phyloP scores from a whole-genome alignment of 225 moss, liverwort and hornwort species.

The Physcomitrium patens region DNA sequence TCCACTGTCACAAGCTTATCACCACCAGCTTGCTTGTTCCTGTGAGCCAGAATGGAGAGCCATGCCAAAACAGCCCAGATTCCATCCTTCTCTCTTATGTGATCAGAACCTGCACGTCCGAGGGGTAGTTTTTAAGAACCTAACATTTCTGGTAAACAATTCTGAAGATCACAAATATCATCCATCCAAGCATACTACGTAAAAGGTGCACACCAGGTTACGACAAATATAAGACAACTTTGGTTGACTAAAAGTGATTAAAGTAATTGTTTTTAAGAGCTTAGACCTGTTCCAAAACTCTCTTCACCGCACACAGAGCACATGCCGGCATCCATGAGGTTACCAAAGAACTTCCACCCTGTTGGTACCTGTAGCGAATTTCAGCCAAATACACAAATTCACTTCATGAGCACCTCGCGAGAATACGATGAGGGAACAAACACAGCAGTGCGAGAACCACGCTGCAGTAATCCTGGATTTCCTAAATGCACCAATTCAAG shows the following conservation, averaged over 20 bases:
- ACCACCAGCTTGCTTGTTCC: constrained; percentile 80
- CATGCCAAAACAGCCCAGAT: constrained; percentile 98
- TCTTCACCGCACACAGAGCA: constrained; percentile 87
- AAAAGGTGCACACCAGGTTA: not conserved
- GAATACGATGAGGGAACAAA: not conserved
- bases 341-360: constrained; percentile 95
- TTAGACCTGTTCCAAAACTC: constrained; percentile 79
- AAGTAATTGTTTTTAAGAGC: not conserved
- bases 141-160: too few relatives aligned
- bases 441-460: not conserved
- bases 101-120: constrained; percentile 73
- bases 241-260: not conserved
- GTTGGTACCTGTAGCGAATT: constrained; percentile 67
- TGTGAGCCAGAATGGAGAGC: constrained; percentile 89
- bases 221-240: not conserved
- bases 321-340: constrained; percentile 90
- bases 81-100: constrained; percentile 98
- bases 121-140: not conserved
- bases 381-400: not conserved
- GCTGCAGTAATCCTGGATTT: too few relatives aligned
- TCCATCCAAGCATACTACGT: not conserved
- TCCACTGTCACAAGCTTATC: constrained; percentile 94
- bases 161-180: not conserved
- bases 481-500: not conserved
- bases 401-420: not conserved